These are phyloP conservation scores for Botrytis medusae DNA, from an alignment of 2,329 filamentous ascomycete genomes.

Conservation along the genomic window DNA sequence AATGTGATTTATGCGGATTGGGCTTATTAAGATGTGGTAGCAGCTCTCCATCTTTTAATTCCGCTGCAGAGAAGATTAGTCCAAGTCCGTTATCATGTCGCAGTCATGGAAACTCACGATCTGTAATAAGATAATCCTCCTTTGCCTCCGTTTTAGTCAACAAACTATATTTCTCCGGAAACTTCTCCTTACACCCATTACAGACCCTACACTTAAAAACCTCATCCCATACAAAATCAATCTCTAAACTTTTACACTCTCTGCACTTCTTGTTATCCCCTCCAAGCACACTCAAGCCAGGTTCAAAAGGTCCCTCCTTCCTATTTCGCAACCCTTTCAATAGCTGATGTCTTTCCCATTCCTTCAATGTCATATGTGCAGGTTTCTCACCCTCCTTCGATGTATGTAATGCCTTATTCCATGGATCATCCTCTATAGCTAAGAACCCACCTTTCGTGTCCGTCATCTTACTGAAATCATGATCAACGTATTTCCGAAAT, in stretches of 20 bases:
- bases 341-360: constrained; percentile 86
- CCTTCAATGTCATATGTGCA: constrained; percentile 81
- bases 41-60: constrained; percentile 84
- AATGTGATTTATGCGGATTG: constrained; percentile 93
- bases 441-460: constrained; percentile 97
- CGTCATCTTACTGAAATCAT: constrained; percentile 96
- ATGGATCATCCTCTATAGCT: constrained; percentile 85
- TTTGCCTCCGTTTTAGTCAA: constrained; percentile 95
- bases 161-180: constrained; percentile 89
- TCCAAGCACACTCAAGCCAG: constrained; percentile 73
- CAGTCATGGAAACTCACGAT: constrained; percentile 58
- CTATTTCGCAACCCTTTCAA: constrained; percentile 69
- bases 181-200: constrained; percentile 80
- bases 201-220: constrained; percentile 76
- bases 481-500: constrained; percentile 93
- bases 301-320: constrained; percentile 83
- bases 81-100: neutral
- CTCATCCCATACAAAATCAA: constrained; percentile 95
- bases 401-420: constrained; percentile 72
- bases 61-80: constrained; percentile 54
- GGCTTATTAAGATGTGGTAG: constrained; percentile 85
- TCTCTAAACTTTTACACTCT: constrained; percentile 81
- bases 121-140: constrained; percentile 93
- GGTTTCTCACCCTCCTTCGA: constrained; percentile 65
- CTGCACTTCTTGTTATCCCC: constrained; percentile 71